These are phyloP conservation scores for Dittrichia graveolens DNA, from an alignment of 129 eudicot species.

Conservation along the genomic window DNA sequence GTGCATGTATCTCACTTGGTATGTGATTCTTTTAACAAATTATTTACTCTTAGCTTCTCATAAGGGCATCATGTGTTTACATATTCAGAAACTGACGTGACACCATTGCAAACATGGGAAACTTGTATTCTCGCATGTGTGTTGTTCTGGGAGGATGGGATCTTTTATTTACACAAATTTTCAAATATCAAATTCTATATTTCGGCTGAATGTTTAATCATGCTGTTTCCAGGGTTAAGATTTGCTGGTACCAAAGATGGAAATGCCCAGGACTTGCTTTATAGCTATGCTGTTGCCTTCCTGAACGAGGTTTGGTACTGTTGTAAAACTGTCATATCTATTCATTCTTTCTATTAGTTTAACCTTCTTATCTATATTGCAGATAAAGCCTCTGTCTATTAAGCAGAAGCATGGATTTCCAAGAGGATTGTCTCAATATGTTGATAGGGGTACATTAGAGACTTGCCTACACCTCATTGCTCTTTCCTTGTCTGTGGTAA, in stretches of 20 bases:
- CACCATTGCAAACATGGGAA: slow-evolving; percentile 1
- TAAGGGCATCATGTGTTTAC: slow-evolving; percentile 4
- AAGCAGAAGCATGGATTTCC: slow-evolving; percentile 50
- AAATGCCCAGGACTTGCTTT: slow-evolving; percentile 76
- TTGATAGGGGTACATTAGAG: slow-evolving; percentile 93
- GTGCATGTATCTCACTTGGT: slow-evolving; percentile 96
- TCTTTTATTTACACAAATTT: no score
- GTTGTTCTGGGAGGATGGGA: not conserved
- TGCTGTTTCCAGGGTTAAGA: slow-evolving; percentile 66
- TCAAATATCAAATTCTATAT: not conserved
- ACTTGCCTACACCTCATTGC: slow-evolving; percentile 93
- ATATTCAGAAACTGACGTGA: slow-evolving; percentile 7
- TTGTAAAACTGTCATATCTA: slow-evolving; percentile 1
- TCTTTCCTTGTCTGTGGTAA: slow-evolving; percentile 88
- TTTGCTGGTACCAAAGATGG: slow-evolving; percentile 94
- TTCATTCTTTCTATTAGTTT: not conserved
- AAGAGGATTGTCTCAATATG: slow-evolving; percentile 72
- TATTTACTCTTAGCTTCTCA: not conserved
- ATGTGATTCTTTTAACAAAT: slow-evolving; percentile 32
- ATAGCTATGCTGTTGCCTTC: slow-evolving; percentile 74
- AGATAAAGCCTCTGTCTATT: slow-evolving; percentile 81
- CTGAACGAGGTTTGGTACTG: slow-evolving; percentile 70
- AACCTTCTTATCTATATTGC: slow-evolving; percentile 34
- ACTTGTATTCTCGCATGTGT: not conserved
- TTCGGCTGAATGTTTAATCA: not conserved